A percentile compares a stretch with the other conserved stretches of the same genome.
Conservation (phyloP, 106 monocot species). For the Triglochin maritima region DNA sequence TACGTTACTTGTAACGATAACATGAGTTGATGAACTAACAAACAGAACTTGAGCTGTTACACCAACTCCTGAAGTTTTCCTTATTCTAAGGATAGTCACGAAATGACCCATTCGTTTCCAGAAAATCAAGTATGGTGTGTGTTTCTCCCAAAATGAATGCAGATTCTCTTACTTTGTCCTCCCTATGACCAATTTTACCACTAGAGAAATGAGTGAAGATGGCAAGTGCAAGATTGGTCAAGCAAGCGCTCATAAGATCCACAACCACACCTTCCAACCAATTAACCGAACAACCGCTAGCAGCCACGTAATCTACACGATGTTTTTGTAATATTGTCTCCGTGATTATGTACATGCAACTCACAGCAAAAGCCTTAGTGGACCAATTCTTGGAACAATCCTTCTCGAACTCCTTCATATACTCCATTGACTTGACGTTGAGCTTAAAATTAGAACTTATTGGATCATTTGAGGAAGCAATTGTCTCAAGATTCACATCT, state of each 20-base stretch:
- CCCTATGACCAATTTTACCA: constrained; percentile 2
- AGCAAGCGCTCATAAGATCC: constrained; percentile 11
- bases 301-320: neutral
- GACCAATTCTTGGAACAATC: too few relatives aligned
- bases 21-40: too few relatives aligned
- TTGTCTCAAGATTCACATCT: too few relatives aligned
- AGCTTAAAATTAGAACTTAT: neutral
- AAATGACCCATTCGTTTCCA: too few relatives aligned
- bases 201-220: constrained; percentile 11
- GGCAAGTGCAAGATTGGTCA: constrained; percentile 6
- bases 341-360: constrained; percentile 6
- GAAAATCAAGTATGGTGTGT: too few relatives aligned
- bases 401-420: neutral
- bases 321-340: neutral
- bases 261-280: constrained; percentile 1
- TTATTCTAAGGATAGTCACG: neutral
- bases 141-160: too few relatives aligned
- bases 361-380: neutral
- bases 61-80: neutral
- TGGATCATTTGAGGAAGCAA: neutral
- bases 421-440: neutral
- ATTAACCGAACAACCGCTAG: neutral
- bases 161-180: constrained; percentile 11
- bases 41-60: neutral
- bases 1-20: too few relatives aligned